phyloP scores from a whole-genome alignment of 169 alveolate species.

The Babesia bovis region DNA sequence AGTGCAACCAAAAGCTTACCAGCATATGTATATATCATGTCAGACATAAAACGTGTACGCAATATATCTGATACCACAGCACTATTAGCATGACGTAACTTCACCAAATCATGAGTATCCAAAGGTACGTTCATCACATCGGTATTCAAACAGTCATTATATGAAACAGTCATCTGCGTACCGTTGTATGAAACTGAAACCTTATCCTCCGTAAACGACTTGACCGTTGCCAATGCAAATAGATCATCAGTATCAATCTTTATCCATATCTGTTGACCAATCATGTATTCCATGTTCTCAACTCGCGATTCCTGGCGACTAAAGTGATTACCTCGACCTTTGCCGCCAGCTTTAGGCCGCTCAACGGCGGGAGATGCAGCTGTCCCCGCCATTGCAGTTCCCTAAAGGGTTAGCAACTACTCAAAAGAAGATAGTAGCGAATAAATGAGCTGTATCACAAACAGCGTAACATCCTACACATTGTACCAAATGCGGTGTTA shows the following conservation, averaged over 20 bases:
- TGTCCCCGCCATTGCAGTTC: slow-evolving; percentile 5
- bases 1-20: slow-evolving; percentile 82
- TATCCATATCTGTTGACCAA: slow-evolving; percentile 60
- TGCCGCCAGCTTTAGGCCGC: slow-evolving; percentile 29
- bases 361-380: slow-evolving; percentile 5
- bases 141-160: slow-evolving; percentile 51
- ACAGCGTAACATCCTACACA: slow-evolving; percentile 9
- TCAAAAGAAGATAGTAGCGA: neutral
- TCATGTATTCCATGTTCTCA: slow-evolving; percentile 50
- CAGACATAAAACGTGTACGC: slow-evolving; percentile 37
- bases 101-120: slow-evolving; percentile 48
- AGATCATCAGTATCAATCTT: slow-evolving; percentile 59
- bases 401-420: neutral
- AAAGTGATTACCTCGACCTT: slow-evolving; percentile 52
- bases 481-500: neutral
- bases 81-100: slow-evolving; percentile 68
- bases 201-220: slow-evolving; percentile 40
- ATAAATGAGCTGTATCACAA: slow-evolving; percentile 15
- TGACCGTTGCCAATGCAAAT: slow-evolving; percentile 54
- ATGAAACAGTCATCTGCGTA: slow-evolving; percentile 21
- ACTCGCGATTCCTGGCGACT: slow-evolving; percentile 59
- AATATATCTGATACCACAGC: slow-evolving; percentile 64
- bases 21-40: slow-evolving; percentile 75
- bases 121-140: slow-evolving; percentile 37
- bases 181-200: slow-evolving; percentile 53